Conservation (phyloP, 1,139 yeast species). For the Hanseniaspora uvarum region DNA sequence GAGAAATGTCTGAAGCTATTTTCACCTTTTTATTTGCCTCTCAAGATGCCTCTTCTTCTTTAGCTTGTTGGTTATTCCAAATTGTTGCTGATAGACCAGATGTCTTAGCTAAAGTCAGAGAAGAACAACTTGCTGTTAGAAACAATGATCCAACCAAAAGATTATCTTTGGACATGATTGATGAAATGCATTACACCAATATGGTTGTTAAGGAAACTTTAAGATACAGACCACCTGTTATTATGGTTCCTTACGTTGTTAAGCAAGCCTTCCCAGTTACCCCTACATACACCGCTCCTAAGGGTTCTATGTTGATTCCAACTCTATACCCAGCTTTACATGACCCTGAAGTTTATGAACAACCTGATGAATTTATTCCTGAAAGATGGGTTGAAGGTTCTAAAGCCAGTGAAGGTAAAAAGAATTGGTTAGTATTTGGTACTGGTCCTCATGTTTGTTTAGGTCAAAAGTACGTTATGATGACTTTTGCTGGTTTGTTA, state of each 20-base stretch:
- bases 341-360: constrained; percentile 89
- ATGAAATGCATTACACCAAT: constrained; percentile 74
- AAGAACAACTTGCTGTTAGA: constrained; percentile 81
- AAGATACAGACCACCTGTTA: constrained; percentile 92
- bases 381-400: constrained; percentile 84
- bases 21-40: constrained; percentile 95
- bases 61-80: constrained; percentile 97
- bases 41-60: constrained; percentile 96
- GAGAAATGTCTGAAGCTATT: constrained; percentile 88
- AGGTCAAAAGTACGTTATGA: constrained; percentile 87
- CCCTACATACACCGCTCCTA: constrained; percentile 79
- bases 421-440: constrained; percentile 94
- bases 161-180: constrained; percentile 62
- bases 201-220: constrained; percentile 86
- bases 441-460: constrained; percentile 94
- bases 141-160: constrained; percentile 56
- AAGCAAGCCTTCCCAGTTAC: constrained; percentile 78
- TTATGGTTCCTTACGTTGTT: constrained; percentile 94
- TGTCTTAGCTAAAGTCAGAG: constrained; percentile 68
- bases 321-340: constrained; percentile 91
- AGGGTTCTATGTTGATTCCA: constrained; percentile 94
- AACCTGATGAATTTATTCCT: constrained; percentile 88
- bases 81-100: constrained; percentile 92
- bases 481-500: constrained; percentile 77
- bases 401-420: constrained; percentile 51